Evolutionary conservation across 345 rosid genomes (phyloP).

Genomic region (Eucalyptus virginea): DNA sequence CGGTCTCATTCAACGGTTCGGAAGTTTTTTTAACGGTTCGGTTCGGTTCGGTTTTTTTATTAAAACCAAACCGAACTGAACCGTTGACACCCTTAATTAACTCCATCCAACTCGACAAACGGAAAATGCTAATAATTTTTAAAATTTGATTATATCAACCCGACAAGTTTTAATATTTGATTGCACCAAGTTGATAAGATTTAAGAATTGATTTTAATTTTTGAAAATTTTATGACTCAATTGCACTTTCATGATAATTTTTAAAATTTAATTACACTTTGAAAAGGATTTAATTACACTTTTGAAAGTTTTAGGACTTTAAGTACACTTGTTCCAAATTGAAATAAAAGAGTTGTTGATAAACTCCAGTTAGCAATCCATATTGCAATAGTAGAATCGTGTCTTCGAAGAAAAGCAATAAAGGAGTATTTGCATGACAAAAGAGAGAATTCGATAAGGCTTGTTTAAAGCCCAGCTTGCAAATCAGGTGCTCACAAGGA

Average conservation of each 20-base stretch:
- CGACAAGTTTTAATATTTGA: too few relatives aligned
- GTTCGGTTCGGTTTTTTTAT: too few relatives aligned
- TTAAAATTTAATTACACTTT: background rate
- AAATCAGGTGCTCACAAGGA: background rate
- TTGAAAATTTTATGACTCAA: too few relatives aligned
- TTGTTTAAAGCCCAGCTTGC: background rate
- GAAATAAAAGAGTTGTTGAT: too few relatives aligned
- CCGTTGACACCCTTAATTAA: too few relatives aligned
- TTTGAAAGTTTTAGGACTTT: background rate
- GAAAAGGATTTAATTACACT: fast-evolving
- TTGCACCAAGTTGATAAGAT: too few relatives aligned
- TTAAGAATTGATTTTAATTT: too few relatives aligned
- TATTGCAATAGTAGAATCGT: background rate
- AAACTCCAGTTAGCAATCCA: background rate
- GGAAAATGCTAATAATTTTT: background rate
- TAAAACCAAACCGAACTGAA: too few relatives aligned
- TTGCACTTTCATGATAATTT: too few relatives aligned
- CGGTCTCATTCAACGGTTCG: too few relatives aligned
- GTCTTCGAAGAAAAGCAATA: background rate
- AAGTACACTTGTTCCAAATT: background rate
- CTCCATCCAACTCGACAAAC: background rate
- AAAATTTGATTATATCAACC: too few relatives aligned
- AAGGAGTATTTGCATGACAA: background rate
- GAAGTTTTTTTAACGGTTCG: too few relatives aligned
- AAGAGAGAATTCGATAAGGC: background rate